phyloP scores from a whole-genome alignment of 2,329 filamentous ascomycete species.

The Simplicillium sp. region DNA sequence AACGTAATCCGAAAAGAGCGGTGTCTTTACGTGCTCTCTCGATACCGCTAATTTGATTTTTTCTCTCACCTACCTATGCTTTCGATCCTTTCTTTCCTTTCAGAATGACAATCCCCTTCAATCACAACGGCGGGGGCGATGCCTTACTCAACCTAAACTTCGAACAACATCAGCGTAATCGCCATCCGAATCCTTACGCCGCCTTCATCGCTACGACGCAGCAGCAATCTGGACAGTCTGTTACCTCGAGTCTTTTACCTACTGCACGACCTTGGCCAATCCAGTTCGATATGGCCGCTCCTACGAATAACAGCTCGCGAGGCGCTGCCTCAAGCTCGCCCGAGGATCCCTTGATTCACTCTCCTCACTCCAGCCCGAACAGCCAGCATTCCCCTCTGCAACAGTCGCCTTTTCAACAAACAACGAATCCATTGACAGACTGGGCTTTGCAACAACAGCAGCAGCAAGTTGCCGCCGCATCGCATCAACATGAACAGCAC shows the following conservation, averaged over 20 bases:
- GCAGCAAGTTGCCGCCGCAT: slow-evolving; percentile 22
- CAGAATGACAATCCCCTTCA: slow-evolving; percentile 52
- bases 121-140: slow-evolving; percentile 44
- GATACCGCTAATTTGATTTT: not conserved
- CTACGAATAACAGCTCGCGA: slow-evolving; percentile 22
- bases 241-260: slow-evolving; percentile 23
- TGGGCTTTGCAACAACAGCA: slow-evolving; percentile 52
- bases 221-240: slow-evolving; percentile 5
- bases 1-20: not conserved
- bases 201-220: too few relatives aligned
- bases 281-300: slow-evolving; percentile 41
- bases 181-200: slow-evolving; percentile 43
- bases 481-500: slow-evolving; percentile 17
- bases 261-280: slow-evolving; percentile 37
- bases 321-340: slow-evolving; percentile 39
- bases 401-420: slow-evolving; percentile 44
- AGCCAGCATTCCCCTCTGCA: slow-evolving; percentile 40
- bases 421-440: slow-evolving; percentile 45
- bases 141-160: slow-evolving; percentile 52
- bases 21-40: not conserved
- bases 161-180: slow-evolving; percentile 48
- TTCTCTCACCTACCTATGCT: not conserved
- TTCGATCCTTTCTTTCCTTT: slow-evolving; percentile 17
- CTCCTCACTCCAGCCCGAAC: slow-evolving; percentile 41
- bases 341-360: slow-evolving; percentile 37